A percentile compares a stretch with the other conserved stretches of the same genome.
Evolutionary conservation across 2,329 filamentous ascomycete species (phyloP).

Genomic region (Aspergillus ustus): DNA sequence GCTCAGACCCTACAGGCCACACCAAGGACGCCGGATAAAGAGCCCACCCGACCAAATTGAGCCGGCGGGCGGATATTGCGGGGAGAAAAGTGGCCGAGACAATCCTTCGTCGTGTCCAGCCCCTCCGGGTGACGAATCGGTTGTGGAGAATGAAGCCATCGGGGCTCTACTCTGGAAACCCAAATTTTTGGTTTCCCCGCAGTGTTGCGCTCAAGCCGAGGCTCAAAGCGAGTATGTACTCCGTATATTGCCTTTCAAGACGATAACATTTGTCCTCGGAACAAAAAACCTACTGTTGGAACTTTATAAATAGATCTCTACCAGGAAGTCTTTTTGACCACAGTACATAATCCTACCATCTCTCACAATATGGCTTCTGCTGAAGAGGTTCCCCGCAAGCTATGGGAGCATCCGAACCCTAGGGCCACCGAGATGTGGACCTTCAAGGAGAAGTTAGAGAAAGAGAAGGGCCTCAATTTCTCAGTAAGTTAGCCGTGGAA

Average conservation of each 20-base stretch:
- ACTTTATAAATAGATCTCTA: background rate
- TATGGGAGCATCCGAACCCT: constrained; percentile 70
- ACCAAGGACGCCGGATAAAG: background rate
- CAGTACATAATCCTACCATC: background rate
- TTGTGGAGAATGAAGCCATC: background rate
- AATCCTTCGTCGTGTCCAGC: background rate
- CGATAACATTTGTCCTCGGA: background rate
- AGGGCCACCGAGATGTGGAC: constrained; percentile 67
- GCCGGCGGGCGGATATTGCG: background rate
- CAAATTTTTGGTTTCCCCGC: constrained; percentile 2
- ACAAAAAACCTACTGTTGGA: background rate
- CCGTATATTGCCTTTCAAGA: background rate
- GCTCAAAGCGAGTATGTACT: background rate
- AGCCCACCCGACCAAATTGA: background rate
- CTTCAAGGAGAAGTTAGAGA: constrained; percentile 70
- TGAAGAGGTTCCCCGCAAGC: constrained; percentile 57
- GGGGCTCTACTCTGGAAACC: background rate
- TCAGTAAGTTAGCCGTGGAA: constrained; percentile 50
- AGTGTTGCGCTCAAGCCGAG: constrained; percentile 3
- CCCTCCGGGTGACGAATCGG: background rate
- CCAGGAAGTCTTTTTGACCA: background rate
- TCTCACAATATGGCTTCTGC: constrained; percentile 23
- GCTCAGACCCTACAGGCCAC: background rate
- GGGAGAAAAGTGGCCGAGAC: background rate
- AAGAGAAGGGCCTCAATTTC: constrained; percentile 59